Percentiles rank a stretch among this genome's conserved stretches.
These are phyloP conservation scores for Trichoderma koningiopsis DNA, from an alignment of 2,329 filamentous ascomycete species.

Conservation along the genomic window DNA sequence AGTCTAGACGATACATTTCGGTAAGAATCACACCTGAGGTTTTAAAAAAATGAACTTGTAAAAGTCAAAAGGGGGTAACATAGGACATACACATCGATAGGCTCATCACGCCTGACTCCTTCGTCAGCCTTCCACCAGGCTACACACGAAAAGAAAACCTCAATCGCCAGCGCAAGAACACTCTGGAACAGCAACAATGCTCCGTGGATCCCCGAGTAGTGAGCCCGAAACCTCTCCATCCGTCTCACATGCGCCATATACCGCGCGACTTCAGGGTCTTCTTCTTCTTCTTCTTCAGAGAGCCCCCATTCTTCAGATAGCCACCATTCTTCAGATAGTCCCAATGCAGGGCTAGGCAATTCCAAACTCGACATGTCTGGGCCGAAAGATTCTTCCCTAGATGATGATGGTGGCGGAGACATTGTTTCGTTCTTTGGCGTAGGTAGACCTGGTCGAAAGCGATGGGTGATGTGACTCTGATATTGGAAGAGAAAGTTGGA, in stretches of 20 bases:
- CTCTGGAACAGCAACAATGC: constrained; percentile 36
- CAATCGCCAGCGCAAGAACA: constrained; percentile 31
- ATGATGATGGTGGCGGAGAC: neutral
- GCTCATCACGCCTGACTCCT: constrained; percentile 30
- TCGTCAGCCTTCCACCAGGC: constrained; percentile 32
- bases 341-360: neutral
- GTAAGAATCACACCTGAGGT: constrained; percentile 24
- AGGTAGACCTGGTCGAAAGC: neutral
- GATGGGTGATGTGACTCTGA: neutral
- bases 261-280: too few species aligned
- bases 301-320: neutral
- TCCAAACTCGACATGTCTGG: neutral
- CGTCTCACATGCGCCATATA: neutral
- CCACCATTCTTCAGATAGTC: neutral
- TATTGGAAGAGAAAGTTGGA: neutral
- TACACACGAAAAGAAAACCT: constrained; percentile 35
- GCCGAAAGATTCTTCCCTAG: neutral
- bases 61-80: too few species aligned
- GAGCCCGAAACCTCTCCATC: constrained; percentile 28
- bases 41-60: neutral
- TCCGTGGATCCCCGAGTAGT: constrained; percentile 31
- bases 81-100: constrained; percentile 29
- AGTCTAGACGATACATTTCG: constrained; percentile 29
- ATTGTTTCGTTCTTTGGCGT: neutral
- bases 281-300: neutral